Conservation (phyloP, 2,329 filamentous ascomycete genomes). For the Tolypocladium capitatum region DNA sequence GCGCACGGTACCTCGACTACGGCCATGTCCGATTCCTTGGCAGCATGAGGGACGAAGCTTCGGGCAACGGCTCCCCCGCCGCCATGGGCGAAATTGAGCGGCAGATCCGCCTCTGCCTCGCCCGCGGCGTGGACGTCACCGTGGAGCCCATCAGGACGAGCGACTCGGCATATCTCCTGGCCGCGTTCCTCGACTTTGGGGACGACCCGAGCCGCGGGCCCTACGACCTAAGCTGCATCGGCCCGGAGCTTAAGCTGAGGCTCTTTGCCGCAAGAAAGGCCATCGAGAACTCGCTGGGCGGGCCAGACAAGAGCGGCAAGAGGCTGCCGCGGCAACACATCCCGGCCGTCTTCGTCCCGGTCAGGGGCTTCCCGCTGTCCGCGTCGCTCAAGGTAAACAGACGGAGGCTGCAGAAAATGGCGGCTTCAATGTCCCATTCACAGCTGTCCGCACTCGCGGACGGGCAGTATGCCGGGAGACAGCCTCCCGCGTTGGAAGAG, state of each 20-base stretch:
- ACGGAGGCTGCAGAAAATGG: constrained; percentile 31
- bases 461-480: constrained; percentile 20
- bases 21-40: constrained; percentile 36
- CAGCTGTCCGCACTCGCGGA: constrained; percentile 26
- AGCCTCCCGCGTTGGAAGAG: constrained; percentile 18
- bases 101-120: constrained; percentile 31
- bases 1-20: constrained; percentile 33
- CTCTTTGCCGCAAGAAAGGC: constrained; percentile 30
- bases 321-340: constrained; percentile 26
- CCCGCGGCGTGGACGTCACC: constrained; percentile 31
- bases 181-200: constrained; percentile 36
- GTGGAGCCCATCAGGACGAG: constrained; percentile 34
- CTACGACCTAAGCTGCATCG: constrained; percentile 25
- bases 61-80: constrained; percentile 25
- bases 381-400: constrained; percentile 37
- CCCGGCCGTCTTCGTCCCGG: constrained; percentile 35
- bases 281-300: constrained; percentile 26
- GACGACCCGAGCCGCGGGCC: constrained; percentile 22
- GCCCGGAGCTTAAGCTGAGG: constrained; percentile 26
- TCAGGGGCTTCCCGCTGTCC: constrained; percentile 34
- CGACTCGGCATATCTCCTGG: constrained; percentile 27
- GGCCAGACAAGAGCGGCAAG: constrained; percentile 6
- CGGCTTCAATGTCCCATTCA: constrained; percentile 25
- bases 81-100: constrained; percentile 32
- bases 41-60: constrained; percentile 26